These are phyloP conservation scores for Pleurotus salmoneostramineus DNA, from an alignment of 768 basidiomycete genomes.

Conservation along the genomic window DNA sequence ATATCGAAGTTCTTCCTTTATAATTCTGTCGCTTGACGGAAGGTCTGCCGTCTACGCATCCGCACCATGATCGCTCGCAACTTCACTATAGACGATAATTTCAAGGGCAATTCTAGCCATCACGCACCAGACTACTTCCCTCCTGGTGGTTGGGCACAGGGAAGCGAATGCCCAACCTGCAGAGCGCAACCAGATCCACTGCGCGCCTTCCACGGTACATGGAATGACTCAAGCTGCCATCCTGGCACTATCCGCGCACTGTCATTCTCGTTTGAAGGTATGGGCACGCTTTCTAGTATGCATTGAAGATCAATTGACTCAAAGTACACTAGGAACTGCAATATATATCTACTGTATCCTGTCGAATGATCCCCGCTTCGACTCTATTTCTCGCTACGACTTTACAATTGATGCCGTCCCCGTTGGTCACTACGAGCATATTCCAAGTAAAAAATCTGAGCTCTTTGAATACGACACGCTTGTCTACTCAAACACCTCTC, in stretches of 20 bases:
- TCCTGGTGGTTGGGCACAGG: not conserved
- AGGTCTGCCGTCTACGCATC: too few relatives aligned
- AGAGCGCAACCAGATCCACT: not conserved
- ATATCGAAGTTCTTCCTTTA: too few relatives aligned
- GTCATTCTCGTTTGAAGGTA: not conserved
- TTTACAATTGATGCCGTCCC: not conserved
- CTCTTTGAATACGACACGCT: not conserved
- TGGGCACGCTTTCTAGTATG: too few relatives aligned
- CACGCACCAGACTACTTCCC: not conserved
- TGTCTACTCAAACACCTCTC: slow-evolving; percentile 1
- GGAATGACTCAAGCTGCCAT: not conserved
- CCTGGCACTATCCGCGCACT: not conserved
- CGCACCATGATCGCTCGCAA: too few relatives aligned
- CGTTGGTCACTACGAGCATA: not conserved
- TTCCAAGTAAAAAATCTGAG: not conserved
- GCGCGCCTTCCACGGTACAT: not conserved
- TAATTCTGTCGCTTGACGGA: too few relatives aligned
- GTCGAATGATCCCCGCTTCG: too few relatives aligned
- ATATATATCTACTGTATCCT: slow-evolving; percentile 2
- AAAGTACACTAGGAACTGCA: not conserved
- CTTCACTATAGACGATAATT: too few relatives aligned
- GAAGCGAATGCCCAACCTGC: not conserved
- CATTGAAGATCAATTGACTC: too few relatives aligned
- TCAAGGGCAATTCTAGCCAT: not conserved
- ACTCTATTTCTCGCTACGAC: too few relatives aligned